Percentiles rank a stretch among this genome's conserved stretches.
Conservation (phyloP, 163 green algal genomes). For the Scenedesmus sp. region DNA sequence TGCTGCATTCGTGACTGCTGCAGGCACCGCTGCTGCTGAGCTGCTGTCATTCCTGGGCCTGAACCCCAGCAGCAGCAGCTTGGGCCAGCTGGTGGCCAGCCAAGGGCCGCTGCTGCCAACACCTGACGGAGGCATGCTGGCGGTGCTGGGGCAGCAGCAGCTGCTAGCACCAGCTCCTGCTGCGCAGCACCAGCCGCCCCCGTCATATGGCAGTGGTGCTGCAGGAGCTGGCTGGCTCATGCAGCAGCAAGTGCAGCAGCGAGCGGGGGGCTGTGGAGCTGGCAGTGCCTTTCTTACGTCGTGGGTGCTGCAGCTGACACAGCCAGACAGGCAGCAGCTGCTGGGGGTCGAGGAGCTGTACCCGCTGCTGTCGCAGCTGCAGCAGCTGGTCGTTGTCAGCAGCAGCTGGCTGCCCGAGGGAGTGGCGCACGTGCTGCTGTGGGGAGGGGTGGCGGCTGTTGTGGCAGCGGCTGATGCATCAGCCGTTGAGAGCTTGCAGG, state of each 20-base stretch:
- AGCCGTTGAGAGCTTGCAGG: not conserved
- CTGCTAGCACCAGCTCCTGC: slow-evolving; percentile 18
- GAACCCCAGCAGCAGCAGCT: not conserved
- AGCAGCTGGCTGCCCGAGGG: slow-evolving; percentile 28
- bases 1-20: not conserved
- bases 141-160: slow-evolving; percentile 50
- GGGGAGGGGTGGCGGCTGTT: slow-evolving; percentile 40
- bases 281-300: slow-evolving; percentile 29
- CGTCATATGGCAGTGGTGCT: no score
- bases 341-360: slow-evolving; percentile 18
- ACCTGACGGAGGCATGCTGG: slow-evolving; percentile 21
- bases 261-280: not conserved
- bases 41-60: not conserved
- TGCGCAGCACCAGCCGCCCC: slow-evolving; percentile 1
- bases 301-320: slow-evolving; percentile 49
- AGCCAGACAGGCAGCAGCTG: slow-evolving; percentile 1
- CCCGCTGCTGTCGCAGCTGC: slow-evolving; percentile 35
- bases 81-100: not conserved
- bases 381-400: slow-evolving; percentile 42
- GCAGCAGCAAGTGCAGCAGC: not conserved
- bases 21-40: slow-evolving; percentile 10
- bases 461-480: slow-evolving; percentile 21
- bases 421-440: slow-evolving; percentile 21
- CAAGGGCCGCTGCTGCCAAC: slow-evolving; percentile 29
- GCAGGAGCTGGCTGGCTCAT: not conserved